Base-by-base conservation (phyloP, 1,284 basidiomycete species). In the Agroathelia rolfsii region DNA sequence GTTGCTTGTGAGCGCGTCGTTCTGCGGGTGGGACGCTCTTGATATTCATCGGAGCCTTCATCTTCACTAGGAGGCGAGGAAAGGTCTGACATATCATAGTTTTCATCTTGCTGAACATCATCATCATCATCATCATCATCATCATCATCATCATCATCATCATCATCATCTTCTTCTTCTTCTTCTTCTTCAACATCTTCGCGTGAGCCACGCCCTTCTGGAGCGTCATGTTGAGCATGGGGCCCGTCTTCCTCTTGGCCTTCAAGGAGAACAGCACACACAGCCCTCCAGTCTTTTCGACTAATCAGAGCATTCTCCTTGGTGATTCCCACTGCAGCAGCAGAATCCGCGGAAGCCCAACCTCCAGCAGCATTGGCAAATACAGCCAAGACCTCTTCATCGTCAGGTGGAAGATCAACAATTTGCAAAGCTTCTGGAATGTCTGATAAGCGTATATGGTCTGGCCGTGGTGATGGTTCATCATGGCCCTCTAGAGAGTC, bases 351-450 rank as follows among this genome's bases (percentile, higher is more conserved):
- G 19, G 40, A 44, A 23, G 50, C 50, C 80, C 82, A 83, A 6
- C 78, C 81, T 2, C 67, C 61, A 0, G 77, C 76, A 2, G 83
- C 83, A 42, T 78, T 81, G 20, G 63, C 61, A 51, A 86, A 82
- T 1, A 83, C 76, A 4, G 61, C 47, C 6, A 85, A 61, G 7
- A 83, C 62, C 36, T 82, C 70, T 11, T 67, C 63, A 43, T 86
- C 83, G 46, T 79, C 72, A 2, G 76, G 64, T 6, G 66, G 66
- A 3, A 85, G 58, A 41, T 76, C 70, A 14, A 86, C 61, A n/a
- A 59, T 42, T 41, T 67, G 64, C 1, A 86, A 64, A 10, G 79
- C 79, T n/a, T 51, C 42, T 3, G 80, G 73, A 25, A 85, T 62
- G n/a, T 61, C 52, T 8, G 67, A 61, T 13, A 85, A 45, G 0